Percentiles rank a stretch among this genome's conserved stretches.
phyloP scores from a whole-genome alignment of 305 asterid genomes.

The Fraxinus angustifolia region DNA sequence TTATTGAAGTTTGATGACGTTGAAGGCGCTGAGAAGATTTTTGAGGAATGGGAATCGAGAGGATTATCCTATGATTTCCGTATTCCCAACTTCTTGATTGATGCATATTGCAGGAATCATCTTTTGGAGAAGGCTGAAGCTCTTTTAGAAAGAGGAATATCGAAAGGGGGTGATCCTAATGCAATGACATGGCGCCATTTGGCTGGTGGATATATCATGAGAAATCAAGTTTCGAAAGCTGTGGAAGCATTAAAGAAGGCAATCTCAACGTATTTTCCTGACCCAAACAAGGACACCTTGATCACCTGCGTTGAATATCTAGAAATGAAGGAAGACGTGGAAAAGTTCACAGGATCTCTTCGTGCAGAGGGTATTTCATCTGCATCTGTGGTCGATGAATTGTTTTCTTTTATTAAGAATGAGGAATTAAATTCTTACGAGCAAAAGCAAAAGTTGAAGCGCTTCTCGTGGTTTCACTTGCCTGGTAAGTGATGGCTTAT shows the following conservation, averaged over 20 bases:
- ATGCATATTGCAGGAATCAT: constrained; percentile 49
- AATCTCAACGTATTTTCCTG: constrained; percentile 32
- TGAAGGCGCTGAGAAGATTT: constrained; percentile 51
- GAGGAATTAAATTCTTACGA: background rate
- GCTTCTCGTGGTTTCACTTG: background rate
- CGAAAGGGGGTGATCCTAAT: constrained; percentile 50
- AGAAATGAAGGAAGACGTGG: constrained; percentile 40
- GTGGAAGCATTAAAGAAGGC: constrained; percentile 60
- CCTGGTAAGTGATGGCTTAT: background rate
- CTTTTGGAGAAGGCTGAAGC: constrained; percentile 55
- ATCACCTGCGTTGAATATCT: constrained; percentile 40
- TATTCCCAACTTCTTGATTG: constrained; percentile 50
- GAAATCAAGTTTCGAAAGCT: constrained; percentile 36
- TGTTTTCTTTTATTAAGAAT: constrained; percentile 1
- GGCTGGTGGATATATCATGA: constrained; percentile 50
- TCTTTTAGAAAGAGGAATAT: constrained; percentile 32
- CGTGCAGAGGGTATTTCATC: constrained; percentile 23
- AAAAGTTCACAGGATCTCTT: constrained; percentile 28
- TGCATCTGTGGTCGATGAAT: constrained; percentile 23
- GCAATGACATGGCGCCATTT: constrained; percentile 52
- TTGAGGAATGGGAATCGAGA: constrained; percentile 59
- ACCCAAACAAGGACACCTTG: constrained; percentile 38
- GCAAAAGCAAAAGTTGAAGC: background rate
- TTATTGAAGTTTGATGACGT: constrained; percentile 45
- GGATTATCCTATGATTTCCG: constrained; percentile 48